Base-by-base conservation (phyloP, 1,284 basidiomycete species). In the Quambalaria eucalypti region DNA sequence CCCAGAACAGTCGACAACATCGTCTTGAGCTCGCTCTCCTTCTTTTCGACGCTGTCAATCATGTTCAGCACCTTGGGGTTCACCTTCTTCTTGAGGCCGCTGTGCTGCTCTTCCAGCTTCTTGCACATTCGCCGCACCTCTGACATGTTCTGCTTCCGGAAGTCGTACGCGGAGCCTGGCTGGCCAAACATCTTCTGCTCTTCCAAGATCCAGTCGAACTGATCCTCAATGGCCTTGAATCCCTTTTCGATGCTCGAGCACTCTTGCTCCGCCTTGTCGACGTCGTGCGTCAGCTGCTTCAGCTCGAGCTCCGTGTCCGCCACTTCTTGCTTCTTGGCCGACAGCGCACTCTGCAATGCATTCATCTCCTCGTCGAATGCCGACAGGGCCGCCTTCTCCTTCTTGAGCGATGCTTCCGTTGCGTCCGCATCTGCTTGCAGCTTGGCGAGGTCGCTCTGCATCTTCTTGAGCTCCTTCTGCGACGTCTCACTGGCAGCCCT, bases 1-100 rank as follows among this genome's bases (percentile, higher is more conserved):
- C 88, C 87, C 68, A 91, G 78, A 2, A 98, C 92, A 1, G 87
- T 91, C 0, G 81, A 76, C 76, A 97, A 82, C 84, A 90, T 97
- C 78, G 88, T 89, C 77, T 86, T 88, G 54, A 95, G 79, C 23
- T 84, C 82, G 0, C 82, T 78, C 76, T 99, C 93, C 70, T 89
- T 87, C 81, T 96, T 96, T 80, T 98, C 95, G 40, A 93, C 89
- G 55, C 82, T 86, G 68, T 97, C 93, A 59, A 98, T 90, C 87
- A 91, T 92, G 71, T 87, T 88, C 79, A 96, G 84, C 51, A 92
- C 91, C 77, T 95, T 95, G 5, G 87, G 86, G 71, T 98, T 97
- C 65, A 97, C 83, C 77, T 93, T 95, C 79, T 91, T 90, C 78
- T 88, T 90, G 84, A 91, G 86, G 30, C 86, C 84, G 68, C 86